These are phyloP conservation scores for Pythium phragmitis DNA, from an alignment of 352 stramenopile genomes.

Conservation along the genomic window DNA sequence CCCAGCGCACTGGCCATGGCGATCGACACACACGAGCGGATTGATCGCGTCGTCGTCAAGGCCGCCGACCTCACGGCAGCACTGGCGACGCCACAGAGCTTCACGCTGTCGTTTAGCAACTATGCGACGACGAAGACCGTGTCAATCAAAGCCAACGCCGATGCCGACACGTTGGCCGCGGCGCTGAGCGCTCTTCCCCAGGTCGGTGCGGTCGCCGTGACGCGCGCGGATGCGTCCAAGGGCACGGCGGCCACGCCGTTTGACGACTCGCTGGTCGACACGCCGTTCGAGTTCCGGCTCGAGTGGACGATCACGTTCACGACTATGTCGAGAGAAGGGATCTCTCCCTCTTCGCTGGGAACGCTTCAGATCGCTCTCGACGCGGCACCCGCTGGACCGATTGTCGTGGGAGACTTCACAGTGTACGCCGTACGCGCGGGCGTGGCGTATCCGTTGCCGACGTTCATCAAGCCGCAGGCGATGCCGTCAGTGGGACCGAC, in stretches of 20 bases:
- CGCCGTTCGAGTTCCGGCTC: constrained; percentile 40
- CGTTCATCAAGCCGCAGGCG: constrained; percentile 36
- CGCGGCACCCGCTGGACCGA: constrained; percentile 16
- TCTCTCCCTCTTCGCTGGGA: constrained; percentile 53
- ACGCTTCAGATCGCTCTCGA: constrained; percentile 35
- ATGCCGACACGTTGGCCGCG: constrained; percentile 46
- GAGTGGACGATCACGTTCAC: constrained; percentile 82
- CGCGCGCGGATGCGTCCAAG: constrained; percentile 59
- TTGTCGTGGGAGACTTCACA: constrained; percentile 27
- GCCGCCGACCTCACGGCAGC: constrained; percentile 32
- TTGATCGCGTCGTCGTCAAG: constrained; percentile 46
- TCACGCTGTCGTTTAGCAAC: constrained; percentile 60
- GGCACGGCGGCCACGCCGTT: constrained; percentile 38
- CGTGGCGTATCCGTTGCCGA: constrained; percentile 20
- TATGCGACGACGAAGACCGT: constrained; percentile 36
- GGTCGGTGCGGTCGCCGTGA: constrained; percentile 58
- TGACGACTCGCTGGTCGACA: constrained; percentile 49
- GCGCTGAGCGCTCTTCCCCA: constrained; percentile 51
- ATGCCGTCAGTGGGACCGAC: constrained; percentile 51
- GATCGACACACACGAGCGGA: constrained; percentile 47
- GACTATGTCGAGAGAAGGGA: constrained; percentile 41
- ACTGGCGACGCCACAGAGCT: constrained; percentile 38
- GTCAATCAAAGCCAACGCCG: constrained; percentile 48
- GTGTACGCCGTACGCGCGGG: constrained; percentile 36
- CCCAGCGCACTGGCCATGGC: constrained; percentile 39